A percentile compares a stretch with the other conserved stretches of the same genome.
Conservation (phyloP, 2,329 filamentous ascomycete species). For the Aspergillus japonicus region DNA sequence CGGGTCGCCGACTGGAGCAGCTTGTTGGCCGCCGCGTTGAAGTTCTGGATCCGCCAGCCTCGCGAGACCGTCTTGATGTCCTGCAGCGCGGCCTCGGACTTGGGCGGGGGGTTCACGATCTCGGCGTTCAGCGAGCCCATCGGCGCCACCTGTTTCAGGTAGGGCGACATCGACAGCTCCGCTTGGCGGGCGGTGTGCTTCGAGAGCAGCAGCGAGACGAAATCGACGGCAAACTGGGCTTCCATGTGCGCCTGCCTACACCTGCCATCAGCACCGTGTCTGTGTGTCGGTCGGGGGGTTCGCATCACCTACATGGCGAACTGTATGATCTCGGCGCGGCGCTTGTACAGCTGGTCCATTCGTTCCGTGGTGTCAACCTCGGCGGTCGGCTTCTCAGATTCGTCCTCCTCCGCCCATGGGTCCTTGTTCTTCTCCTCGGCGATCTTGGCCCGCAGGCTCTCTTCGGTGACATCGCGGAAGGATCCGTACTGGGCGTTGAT, state of each 20-base stretch:
- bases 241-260: conserved; percentile 47
- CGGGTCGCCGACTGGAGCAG: conserved; percentile 70
- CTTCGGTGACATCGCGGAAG: conserved; percentile 76
- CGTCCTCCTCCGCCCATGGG: conserved; percentile 48
- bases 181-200: conserved; percentile 73
- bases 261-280: conserved; percentile 9
- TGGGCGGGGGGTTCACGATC: conserved; percentile 60
- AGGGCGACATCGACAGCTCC: conserved; percentile 66
- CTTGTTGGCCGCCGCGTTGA: conserved; percentile 71
- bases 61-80: conserved; percentile 55
- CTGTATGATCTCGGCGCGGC: conserved; percentile 45
- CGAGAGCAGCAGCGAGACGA: conserved; percentile 79
- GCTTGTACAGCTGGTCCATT: conserved; percentile 44
- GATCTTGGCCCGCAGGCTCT: conserved; percentile 69
- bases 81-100: conserved; percentile 55
- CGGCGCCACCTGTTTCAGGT: conserved; percentile 68
- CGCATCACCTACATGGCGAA: conserved; percentile 39
- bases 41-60: conserved; percentile 76
- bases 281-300: not conserved
- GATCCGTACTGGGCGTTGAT: conserved; percentile 77
- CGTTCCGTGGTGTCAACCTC: conserved; percentile 41
- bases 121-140: conserved; percentile 72
- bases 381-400: conserved; percentile 29
- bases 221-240: conserved; percentile 69
- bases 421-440: conserved; percentile 49